Conservation (phyloP, 352 stramenopile species). For the Globisporangium canariense region DNA sequence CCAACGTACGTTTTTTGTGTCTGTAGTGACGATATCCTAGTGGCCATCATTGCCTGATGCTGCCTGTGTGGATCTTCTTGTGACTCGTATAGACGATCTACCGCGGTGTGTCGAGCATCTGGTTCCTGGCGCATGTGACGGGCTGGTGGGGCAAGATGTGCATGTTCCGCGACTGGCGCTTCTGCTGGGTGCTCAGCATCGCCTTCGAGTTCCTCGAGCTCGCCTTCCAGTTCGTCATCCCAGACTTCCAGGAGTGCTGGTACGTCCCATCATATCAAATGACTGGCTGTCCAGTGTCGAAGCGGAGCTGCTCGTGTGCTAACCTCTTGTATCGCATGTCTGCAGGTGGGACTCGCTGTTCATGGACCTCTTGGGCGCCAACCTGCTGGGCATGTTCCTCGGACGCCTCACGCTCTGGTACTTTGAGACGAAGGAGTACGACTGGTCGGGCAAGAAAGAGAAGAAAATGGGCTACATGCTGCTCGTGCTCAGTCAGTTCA, state of each 20-base stretch:
- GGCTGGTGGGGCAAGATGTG: slow-evolving; percentile 93
- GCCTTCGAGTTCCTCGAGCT: slow-evolving; percentile 91
- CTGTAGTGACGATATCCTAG: background rate
- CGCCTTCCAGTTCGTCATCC: slow-evolving; percentile 86
- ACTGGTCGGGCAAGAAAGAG: slow-evolving; percentile 83
- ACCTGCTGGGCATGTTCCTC: slow-evolving; percentile 88
- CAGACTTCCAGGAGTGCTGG: slow-evolving; percentile 94
- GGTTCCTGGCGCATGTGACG: slow-evolving; percentile 83
- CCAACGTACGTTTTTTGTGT: slow-evolving; percentile 30
- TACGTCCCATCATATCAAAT: slow-evolving; percentile 12
- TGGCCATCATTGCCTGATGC: too few species aligned
- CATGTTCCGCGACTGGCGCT: slow-evolving; percentile 92
- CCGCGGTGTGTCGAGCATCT: slow-evolving; percentile 75
- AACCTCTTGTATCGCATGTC: background rate
- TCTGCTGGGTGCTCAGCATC: slow-evolving; percentile 89
- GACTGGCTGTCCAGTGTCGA: background rate
- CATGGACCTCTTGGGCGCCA: slow-evolving; percentile 89
- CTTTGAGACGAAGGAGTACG: slow-evolving; percentile 87
- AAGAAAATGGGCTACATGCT: slow-evolving; percentile 67
- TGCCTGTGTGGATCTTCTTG: background rate
- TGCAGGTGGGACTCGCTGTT: slow-evolving; percentile 89
- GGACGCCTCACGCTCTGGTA: slow-evolving; percentile 69
- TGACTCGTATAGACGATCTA: slow-evolving; percentile 40
- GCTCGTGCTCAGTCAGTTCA: slow-evolving; percentile 84
- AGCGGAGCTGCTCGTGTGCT: background rate